A percentile compares a stretch with the other conserved stretches of the same genome.
These are phyloP conservation scores for Mimosa bimucronata DNA, from an alignment of 306 rosid species.

Conservation along the genomic window DNA sequence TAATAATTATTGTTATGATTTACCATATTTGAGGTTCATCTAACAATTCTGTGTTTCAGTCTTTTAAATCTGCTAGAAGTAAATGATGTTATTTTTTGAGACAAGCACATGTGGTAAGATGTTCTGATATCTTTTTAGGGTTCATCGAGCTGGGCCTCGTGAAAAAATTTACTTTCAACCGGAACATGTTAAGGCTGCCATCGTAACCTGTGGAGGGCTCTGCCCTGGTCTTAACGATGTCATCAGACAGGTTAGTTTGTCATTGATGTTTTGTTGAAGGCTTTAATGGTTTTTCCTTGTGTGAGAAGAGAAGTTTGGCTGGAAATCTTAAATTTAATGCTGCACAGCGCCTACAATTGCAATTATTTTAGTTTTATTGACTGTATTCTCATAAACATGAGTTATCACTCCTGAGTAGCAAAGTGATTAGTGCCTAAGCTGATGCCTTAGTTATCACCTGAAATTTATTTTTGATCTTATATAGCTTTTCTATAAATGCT, in stretches of 20 bases:
- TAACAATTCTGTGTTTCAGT: constrained; percentile 20
- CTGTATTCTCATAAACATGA: not conserved
- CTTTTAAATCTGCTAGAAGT: not conserved
- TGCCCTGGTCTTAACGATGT: constrained; percentile 99
- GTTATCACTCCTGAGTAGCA: constrained; percentile 5
- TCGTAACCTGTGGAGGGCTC: constrained; percentile 98
- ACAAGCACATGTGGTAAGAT: constrained; percentile 13
- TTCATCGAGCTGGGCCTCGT: constrained; percentile 99
- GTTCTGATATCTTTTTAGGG: constrained; percentile 59
- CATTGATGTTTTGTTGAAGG: constrained; percentile 24
- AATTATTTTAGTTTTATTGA: not conserved
- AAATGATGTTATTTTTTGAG: not conserved
- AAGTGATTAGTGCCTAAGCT: constrained; percentile 12
- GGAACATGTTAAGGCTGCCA: constrained; percentile 95
- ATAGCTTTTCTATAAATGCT: constrained; percentile 1
- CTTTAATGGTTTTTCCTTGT: constrained; percentile 6
- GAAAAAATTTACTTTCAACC: constrained; percentile 91
- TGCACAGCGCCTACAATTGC: not conserved
- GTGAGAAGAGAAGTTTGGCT: constrained; percentile 16
- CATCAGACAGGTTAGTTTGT: constrained; percentile 83
- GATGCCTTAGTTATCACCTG: constrained; percentile 13
- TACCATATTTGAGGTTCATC: constrained; percentile 1
- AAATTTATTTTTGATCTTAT: constrained; percentile 29
- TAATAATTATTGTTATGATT: not conserved
- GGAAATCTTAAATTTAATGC: not conserved